Conservation (phyloP, 23 red algal species). For the Gracilariopsis chorda region DNA sequence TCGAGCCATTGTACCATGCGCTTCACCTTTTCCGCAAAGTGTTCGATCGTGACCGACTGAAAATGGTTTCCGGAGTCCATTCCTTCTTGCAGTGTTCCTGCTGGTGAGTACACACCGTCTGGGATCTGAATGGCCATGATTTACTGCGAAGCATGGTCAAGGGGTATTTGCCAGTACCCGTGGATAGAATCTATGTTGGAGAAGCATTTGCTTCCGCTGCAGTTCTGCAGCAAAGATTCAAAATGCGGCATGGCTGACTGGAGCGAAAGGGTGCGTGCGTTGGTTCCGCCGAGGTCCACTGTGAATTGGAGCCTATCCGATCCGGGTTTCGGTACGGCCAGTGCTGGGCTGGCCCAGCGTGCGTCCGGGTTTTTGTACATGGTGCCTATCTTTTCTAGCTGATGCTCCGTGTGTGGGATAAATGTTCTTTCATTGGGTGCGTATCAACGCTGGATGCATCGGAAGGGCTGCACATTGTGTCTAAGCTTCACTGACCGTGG, state of each 20-base stretch:
- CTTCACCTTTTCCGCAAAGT: no score
- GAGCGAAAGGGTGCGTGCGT: background rate
- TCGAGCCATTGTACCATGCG: no score
- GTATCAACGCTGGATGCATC: background rate
- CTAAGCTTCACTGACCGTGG: background rate
- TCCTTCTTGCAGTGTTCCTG: background rate
- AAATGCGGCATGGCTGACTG: conserved; percentile 30
- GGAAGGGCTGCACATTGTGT: background rate
- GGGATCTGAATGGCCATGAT: conserved; percentile 8
- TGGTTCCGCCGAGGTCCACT: conserved; percentile 1
- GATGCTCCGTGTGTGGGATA: background rate
- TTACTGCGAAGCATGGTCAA: background rate
- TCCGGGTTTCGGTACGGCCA: conserved; percentile 28
- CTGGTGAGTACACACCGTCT: background rate
- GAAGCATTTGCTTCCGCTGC: background rate
- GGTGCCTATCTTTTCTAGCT: background rate
- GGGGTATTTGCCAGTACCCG: conserved; percentile 5
- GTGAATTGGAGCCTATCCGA: background rate
- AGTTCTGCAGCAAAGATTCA: background rate
- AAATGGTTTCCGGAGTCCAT: conserved; percentile 15
- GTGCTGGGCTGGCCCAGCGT: conserved; percentile 8
- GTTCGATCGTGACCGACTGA: no score
- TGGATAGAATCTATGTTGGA: background rate
- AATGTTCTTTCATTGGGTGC: background rate
- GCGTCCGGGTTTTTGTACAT: background rate